phyloP scores from a whole-genome alignment of 2,329 filamentous ascomycete genomes.

The Aspergillus spinulosporus region DNA sequence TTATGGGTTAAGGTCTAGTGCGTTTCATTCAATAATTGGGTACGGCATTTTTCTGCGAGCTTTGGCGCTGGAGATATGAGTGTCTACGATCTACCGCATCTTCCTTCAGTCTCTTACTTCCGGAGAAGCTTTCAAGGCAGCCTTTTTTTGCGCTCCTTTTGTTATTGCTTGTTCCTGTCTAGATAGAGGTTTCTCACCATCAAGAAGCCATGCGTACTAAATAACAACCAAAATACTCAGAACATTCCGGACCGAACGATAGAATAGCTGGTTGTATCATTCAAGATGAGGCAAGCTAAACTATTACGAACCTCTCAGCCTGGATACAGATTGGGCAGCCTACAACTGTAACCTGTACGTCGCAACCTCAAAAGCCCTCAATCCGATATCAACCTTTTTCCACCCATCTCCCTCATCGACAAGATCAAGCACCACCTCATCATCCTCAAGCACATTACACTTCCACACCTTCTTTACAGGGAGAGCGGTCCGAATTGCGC shows the following conservation, averaged over 20 bases:
- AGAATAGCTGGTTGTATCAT: background rate
- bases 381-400: constrained; percentile 58
- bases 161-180: background rate
- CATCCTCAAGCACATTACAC: constrained; percentile 86
- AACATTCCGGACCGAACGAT: too few species aligned
- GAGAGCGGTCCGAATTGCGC: constrained; percentile 66
- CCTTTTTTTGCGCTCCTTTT: background rate
- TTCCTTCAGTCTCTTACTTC: background rate
- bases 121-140: too few species aligned
- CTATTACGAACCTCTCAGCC: too few species aligned
- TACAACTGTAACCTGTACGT: constrained; percentile 69
- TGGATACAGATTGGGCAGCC: background rate
- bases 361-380: constrained; percentile 82
- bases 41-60: background rate
- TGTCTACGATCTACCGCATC: background rate
- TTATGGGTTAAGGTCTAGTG: background rate
- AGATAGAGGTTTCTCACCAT: background rate
- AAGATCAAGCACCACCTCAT: constrained; percentile 66
- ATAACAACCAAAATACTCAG: background rate
- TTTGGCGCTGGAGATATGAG: background rate
- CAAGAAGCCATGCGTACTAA: background rate
- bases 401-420: constrained; percentile 29
- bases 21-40: background rate
- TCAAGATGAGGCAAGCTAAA: background rate
- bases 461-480: constrained; percentile 76